Conservation (phyloP, 441 rosid species). For the Jatropha multifida region DNA sequence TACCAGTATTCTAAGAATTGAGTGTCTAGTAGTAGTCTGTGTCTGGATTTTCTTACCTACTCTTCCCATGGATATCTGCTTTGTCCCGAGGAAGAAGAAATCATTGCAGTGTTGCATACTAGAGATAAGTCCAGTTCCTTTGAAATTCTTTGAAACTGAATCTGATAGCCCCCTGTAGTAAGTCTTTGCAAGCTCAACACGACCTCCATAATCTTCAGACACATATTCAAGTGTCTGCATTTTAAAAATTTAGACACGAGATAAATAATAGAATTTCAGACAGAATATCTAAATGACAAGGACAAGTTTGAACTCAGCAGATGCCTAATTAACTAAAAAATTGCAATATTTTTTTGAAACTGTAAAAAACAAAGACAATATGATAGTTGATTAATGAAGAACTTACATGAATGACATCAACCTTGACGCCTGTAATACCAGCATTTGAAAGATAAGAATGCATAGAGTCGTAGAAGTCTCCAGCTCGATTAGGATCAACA, state of each 20-base stretch:
- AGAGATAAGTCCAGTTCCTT: constrained; percentile 59
- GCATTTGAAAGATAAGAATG: constrained; percentile 61
- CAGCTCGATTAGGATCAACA: constrained; percentile 63
- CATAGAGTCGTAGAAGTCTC: constrained; percentile 64
- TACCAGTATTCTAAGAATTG: not conserved
- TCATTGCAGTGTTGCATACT: constrained; percentile 92
- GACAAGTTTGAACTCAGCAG: too few species aligned
- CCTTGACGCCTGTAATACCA: constrained; percentile 73
- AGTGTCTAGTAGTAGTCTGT: not conserved
- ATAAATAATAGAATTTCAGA: not conserved
- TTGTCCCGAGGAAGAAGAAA: constrained; percentile 77
- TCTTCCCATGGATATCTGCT: constrained; percentile 73
- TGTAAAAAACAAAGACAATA: not conserved
- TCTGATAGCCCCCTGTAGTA: constrained; percentile 57
- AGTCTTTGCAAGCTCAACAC: constrained; percentile 66
- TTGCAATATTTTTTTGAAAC: too few species aligned
- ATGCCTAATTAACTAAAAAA: too few species aligned
- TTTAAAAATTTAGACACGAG: not conserved
- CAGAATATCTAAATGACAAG: not conserved
- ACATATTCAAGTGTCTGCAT: constrained; percentile 62
- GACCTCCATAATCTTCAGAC: constrained; percentile 70
- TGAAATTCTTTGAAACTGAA: constrained; percentile 65
- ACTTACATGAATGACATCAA: constrained; percentile 82
- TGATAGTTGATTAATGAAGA: not conserved
- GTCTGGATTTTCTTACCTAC: constrained; percentile 44